phyloP scores from a whole-genome alignment of 2,329 filamentous ascomycete genomes.

The Lasiodiplodia theobromae region DNA sequence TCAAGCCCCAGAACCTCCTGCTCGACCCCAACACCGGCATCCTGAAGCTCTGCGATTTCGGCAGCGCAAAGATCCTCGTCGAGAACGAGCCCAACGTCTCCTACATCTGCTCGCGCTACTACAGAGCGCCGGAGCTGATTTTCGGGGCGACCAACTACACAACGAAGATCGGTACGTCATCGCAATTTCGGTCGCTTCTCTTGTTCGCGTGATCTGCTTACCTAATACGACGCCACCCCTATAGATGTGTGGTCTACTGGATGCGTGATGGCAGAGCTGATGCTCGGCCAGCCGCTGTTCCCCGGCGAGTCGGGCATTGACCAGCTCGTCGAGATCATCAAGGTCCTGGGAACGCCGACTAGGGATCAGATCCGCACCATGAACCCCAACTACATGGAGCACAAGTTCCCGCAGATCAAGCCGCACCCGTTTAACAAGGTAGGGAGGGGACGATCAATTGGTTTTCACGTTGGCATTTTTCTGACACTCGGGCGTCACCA shows the following conservation, averaged over 20 bases:
- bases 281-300: constrained; percentile 97
- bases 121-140: constrained; percentile 95
- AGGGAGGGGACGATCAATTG: constrained; percentile 32
- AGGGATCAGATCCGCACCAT: constrained; percentile 98
- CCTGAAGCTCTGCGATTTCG: constrained; percentile 97
- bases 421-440: constrained; percentile 98
- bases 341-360: constrained; percentile 95
- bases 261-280: constrained; percentile 98
- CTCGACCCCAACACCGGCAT: constrained; percentile 90
- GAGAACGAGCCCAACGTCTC: constrained; percentile 99
- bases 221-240: constrained; percentile 34
- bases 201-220: constrained; percentile 21
- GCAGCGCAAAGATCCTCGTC: constrained; percentile 96
- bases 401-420: constrained; percentile 99
- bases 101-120: constrained; percentile 99
- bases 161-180: constrained; percentile 91
- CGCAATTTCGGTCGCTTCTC: constrained; percentile 24
- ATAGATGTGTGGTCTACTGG: constrained; percentile 98
- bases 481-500: constrained; percentile 41
- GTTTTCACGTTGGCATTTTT: neutral
- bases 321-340: constrained; percentile 98
- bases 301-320: constrained; percentile 98
- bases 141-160: constrained; percentile 99
- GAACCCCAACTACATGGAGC: constrained; percentile 99
- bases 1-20: constrained; percentile 97